These are phyloP conservation scores for Hericium coralloides DNA, from an alignment of 768 basidiomycete genomes.

Conservation along the genomic window DNA sequence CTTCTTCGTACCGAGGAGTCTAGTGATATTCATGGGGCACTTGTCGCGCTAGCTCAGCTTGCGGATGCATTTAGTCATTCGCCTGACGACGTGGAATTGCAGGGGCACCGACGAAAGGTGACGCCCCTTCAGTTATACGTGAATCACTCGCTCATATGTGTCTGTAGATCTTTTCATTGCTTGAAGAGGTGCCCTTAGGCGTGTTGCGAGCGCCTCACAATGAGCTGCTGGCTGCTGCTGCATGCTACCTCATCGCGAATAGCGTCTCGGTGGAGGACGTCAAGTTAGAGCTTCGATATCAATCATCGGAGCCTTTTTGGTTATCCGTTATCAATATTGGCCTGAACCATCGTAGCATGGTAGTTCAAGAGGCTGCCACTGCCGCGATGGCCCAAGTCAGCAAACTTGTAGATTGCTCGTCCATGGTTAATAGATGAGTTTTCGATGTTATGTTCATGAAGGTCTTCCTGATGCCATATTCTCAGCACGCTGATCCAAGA, in stretches of 20 bases:
- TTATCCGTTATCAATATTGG: conserved; percentile 58
- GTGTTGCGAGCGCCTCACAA: conserved; percentile 57
- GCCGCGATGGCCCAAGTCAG: conserved; percentile 63
- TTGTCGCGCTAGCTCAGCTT: conserved; percentile 69
- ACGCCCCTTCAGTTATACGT: conserved; percentile 29
- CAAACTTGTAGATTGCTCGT: conserved; percentile 53
- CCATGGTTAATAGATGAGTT: conserved; percentile 67
- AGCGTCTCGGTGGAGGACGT: conserved; percentile 54
- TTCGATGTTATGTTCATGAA: background rate
- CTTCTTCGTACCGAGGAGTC: conserved; percentile 58
- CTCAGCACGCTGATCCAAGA: conserved; percentile 53
- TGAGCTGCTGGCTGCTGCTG: conserved; percentile 60
- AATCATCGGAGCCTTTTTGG: conserved; percentile 52
- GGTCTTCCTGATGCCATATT: conserved; percentile 6
- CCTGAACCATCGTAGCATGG: conserved; percentile 52
- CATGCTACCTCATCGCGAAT: conserved; percentile 61
- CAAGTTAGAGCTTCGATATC: conserved; percentile 21
- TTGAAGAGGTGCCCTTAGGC: conserved; percentile 49
- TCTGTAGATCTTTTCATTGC: conserved; percentile 54
- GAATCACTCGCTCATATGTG: background rate
- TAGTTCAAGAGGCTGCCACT: conserved; percentile 74
- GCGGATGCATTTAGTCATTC: conserved; percentile 44
- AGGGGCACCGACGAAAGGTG: conserved; percentile 17
- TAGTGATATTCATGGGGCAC: conserved; percentile 70
- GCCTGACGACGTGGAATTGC: conserved; percentile 1